Conservation (phyloP, 495 filamentous ascomycete species). For the Hypoxylon rickii region DNA sequence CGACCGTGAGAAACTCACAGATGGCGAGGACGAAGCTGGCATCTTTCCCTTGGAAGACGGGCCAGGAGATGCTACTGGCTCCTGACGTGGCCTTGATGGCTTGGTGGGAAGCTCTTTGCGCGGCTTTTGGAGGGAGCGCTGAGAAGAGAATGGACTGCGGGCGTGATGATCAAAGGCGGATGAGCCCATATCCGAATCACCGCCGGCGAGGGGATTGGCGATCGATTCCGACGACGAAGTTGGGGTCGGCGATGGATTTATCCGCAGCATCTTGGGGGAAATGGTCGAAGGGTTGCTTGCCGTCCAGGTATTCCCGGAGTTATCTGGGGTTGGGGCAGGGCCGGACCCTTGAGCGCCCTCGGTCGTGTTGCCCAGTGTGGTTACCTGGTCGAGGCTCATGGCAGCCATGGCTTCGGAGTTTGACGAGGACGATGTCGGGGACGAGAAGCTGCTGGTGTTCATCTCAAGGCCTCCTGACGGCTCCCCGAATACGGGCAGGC, state of each 20-base stretch:
- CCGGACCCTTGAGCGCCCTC: background rate
- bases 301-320: conserved; percentile 19
- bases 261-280: conserved; percentile 44
- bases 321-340: conserved; percentile 5
- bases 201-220: conserved; percentile 26
- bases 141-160: conserved; percentile 11
- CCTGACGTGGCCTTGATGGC: conserved; percentile 50
- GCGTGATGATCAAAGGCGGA: conserved; percentile 17
- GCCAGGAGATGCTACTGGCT: conserved; percentile 31
- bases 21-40: background rate
- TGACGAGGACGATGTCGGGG: conserved; percentile 27
- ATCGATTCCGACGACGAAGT: conserved; percentile 44
- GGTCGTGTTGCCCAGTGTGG: conserved; percentile 5
- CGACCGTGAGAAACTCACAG: background rate
- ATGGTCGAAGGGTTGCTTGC: conserved; percentile 36
- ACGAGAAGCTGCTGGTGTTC: conserved; percentile 36
- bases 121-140: conserved; percentile 22
- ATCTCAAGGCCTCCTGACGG: conserved; percentile 23
- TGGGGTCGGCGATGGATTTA: conserved; percentile 40
- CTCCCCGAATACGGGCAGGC: conserved; percentile 30
- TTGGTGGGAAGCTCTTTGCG: conserved; percentile 44
- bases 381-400: conserved; percentile 28
- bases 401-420: conserved; percentile 33
- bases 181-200: conserved; percentile 22
- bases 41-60: conserved; percentile 24